phyloP scores from a whole-genome alignment of 352 stramenopile genomes.

The Phytophthora ramorum region DNA sequence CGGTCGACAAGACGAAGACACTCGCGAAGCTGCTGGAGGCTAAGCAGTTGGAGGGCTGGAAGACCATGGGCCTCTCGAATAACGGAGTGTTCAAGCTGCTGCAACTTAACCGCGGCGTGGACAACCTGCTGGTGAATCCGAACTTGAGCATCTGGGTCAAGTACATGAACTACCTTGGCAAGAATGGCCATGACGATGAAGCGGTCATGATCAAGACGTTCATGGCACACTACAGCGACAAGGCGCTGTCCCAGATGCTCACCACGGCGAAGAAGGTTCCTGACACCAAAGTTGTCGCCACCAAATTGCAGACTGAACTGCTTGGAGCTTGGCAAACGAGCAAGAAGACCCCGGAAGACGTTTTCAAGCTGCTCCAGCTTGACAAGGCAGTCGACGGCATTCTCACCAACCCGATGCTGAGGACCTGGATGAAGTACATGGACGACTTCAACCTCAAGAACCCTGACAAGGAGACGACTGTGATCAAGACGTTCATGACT shows the following conservation, averaged over 20 bases:
- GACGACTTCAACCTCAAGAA: too few species aligned
- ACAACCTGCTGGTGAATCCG: background rate
- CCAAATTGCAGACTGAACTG: too few species aligned
- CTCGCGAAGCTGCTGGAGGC: background rate
- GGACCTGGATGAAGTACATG: too few species aligned
- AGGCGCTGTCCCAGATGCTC: background rate
- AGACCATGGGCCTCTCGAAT: background rate
- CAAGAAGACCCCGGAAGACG: background rate
- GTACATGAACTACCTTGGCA: background rate
- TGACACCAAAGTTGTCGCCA: too few species aligned
- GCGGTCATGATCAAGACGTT: background rate
- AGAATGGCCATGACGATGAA: too few species aligned
- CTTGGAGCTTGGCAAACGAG: too few species aligned
- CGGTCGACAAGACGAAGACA: background rate
- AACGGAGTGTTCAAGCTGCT: background rate
- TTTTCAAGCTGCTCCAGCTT: slow-evolving; percentile 1
- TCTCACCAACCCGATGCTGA: too few species aligned
- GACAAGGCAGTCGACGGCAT: background rate
- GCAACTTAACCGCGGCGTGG: background rate
- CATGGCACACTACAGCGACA: background rate
- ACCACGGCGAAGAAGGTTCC: background rate
- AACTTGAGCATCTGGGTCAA: background rate
- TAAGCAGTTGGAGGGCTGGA: background rate
- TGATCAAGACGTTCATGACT: too few species aligned
- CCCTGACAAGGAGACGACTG: too few species aligned